phyloP scores from a whole-genome alignment of 1,284 basidiomycete species.

The Schizopora paradoxa region DNA sequence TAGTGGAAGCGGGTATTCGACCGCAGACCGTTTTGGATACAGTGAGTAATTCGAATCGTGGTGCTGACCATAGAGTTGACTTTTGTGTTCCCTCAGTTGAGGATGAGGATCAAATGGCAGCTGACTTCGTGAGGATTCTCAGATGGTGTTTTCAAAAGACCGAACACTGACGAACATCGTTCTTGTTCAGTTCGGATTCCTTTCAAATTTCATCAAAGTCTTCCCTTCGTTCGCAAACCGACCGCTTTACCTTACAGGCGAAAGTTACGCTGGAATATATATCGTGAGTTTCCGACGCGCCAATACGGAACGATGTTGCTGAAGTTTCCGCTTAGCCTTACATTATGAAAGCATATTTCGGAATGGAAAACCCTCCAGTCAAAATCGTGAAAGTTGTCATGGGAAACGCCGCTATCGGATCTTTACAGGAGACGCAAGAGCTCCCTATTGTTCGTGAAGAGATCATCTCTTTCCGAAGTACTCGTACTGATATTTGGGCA shows the following conservation, averaged over 20 bases:
- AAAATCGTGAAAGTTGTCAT: conserved; percentile 60
- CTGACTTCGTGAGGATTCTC: conserved; percentile 53
- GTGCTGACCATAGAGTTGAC: not conserved
- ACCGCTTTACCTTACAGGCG: conserved; percentile 29
- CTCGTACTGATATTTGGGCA: not conserved
- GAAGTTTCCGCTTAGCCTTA: conserved; percentile 46
- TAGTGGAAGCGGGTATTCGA: conserved; percentile 61
- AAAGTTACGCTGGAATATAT: conserved; percentile 32
- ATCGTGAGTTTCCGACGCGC: conserved; percentile 32
- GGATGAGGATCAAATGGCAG: conserved; percentile 61
- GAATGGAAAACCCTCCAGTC: conserved; percentile 55
- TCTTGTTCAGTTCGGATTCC: conserved; percentile 49
- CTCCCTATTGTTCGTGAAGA: conserved; percentile 43
- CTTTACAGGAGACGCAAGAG: conserved; percentile 41
- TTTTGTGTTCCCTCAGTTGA: conserved; percentile 35
- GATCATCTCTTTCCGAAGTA: not conserved
- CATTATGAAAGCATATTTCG: conserved; percentile 63
- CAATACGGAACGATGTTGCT: not conserved
- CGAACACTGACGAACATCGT: not conserved
- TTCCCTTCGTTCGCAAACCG: conserved; percentile 29
- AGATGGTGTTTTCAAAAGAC: no score
- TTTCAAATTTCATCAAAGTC: conserved; percentile 44
- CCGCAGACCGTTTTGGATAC: conserved; percentile 54
- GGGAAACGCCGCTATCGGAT: conserved; percentile 56
- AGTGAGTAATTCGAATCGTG: conserved; percentile 30